Base-by-base conservation (phyloP, 2,329 filamentous ascomycete genomes). In the Cladosporium sphaerospermum region DNA sequence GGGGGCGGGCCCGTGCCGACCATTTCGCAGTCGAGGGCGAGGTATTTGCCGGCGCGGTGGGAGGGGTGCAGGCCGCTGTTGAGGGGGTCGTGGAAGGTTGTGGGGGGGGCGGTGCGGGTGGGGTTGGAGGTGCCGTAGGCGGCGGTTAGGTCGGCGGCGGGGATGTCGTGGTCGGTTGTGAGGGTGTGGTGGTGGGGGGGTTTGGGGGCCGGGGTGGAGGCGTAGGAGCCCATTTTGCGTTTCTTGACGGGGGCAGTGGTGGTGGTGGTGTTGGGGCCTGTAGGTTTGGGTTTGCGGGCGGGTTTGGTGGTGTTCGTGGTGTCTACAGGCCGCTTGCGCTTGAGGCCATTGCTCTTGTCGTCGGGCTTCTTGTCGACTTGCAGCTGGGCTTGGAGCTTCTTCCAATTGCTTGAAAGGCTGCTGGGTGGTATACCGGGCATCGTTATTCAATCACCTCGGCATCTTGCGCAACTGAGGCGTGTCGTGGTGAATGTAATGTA, bases 1-100 rank as follows among this genome's bases (percentile, higher is more conserved):
- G 81, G 74, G 37, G 72, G 68, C 5, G 81, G 70, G 0, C 86
- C 88, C 10, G 95, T 82, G 45, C 92, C 93, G 23, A 99, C 93
- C 93, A 99, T 99, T 73, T 99, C 93, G 70, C 93, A 99, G 74
- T 99, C 93, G 44, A 99, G 82, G 16, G 88, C 87, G 40, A 99
- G 74, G 68, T 95, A 99, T 77, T 93, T 95, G 48, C 92, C 93
- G 16, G 91, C 74, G 50, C 89, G 81, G 34, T 86, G 72, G 5
- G 78, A 81, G 19, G 74, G 69, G 57, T 66, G 61, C 2, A 73
- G 63, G 52, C 75, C 73, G 57, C 69, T 68, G 57, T 77, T 76
- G 45, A 71, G 61, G 45, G 77, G 62, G 59, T 72, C 60, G 9
- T 75, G 68, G 28, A 66, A 62, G 1, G 44, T 10, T 13, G 9